Evolutionary conservation across 306 rosid genomes (phyloP).

Genomic region (Quillaja saponaria): DNA sequence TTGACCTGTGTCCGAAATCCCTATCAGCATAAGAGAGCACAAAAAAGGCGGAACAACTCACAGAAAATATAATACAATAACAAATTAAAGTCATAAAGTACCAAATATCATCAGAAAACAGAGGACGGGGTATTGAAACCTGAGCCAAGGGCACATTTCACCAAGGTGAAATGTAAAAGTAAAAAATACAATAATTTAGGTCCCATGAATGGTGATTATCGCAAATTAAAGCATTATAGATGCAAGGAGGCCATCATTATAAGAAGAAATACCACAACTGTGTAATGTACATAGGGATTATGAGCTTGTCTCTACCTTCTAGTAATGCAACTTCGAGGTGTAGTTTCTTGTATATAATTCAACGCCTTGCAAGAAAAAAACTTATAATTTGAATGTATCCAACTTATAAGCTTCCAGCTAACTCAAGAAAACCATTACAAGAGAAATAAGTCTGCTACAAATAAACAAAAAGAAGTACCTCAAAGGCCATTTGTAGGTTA

Average conservation of each 20-base stretch:
- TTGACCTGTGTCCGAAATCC: too few relatives aligned
- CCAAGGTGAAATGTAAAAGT: too few relatives aligned
- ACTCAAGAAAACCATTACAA: neutral
- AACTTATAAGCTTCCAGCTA: neutral
- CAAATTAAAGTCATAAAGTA: too few relatives aligned
- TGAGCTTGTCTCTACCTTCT: neutral
- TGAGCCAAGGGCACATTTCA: too few relatives aligned
- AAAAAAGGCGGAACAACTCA: too few relatives aligned
- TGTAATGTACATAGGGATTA: slow-evolving; percentile 13
- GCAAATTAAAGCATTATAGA: neutral
- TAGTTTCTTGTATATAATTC: neutral
- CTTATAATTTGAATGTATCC: slow-evolving; percentile 10
- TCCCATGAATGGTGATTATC: neutral
- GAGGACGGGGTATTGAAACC: too few relatives aligned
- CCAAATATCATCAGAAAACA: too few relatives aligned
- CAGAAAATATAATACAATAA: too few relatives aligned
- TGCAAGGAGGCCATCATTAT: slow-evolving; percentile 1
- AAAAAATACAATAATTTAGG: too few relatives aligned
- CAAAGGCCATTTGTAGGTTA: slow-evolving; percentile 16
- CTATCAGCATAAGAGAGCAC: too few relatives aligned
- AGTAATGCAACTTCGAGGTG: neutral
- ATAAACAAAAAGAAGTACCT: slow-evolving; percentile 29
- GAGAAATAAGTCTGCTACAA: slow-evolving; percentile 6
- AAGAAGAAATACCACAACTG: slow-evolving; percentile 13
- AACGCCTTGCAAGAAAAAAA: neutral